Conservation (phyloP, 805 yeast species). For the Yamadazyma laniorum region DNA sequence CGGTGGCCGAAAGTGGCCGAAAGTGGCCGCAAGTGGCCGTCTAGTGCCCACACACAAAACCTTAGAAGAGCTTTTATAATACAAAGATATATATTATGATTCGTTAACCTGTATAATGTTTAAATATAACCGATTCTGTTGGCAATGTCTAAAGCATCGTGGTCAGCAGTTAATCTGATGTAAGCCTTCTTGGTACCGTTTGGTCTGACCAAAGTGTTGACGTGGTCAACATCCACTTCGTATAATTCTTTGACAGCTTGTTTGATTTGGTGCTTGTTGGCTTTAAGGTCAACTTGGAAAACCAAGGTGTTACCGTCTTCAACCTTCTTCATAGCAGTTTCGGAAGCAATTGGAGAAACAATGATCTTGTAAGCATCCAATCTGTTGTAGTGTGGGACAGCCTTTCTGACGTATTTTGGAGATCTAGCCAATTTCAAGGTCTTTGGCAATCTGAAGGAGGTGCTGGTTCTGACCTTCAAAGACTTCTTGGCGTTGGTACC, state of each 20-base stretch:
- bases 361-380: slow-evolving; percentile 93
- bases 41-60: too few relatives aligned
- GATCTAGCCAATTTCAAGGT: slow-evolving; percentile 90
- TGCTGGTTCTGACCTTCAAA: slow-evolving; percentile 88
- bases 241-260: slow-evolving; percentile 97
- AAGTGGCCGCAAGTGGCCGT: too few relatives aligned
- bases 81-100: slow-evolving; percentile 14
- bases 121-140: slow-evolving; percentile 99
- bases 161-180: slow-evolving; percentile 98
- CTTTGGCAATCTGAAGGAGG: slow-evolving; percentile 97
- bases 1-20: too few relatives aligned
- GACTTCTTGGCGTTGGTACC: slow-evolving; percentile 92
- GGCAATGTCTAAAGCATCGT: slow-evolving; percentile 99
- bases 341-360: slow-evolving; percentile 93
- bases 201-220: slow-evolving; percentile 97
- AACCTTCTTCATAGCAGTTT: slow-evolving; percentile 98
- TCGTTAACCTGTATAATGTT: slow-evolving; percentile 11
- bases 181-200: slow-evolving; percentile 99
- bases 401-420: slow-evolving; percentile 93
- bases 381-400: slow-evolving; percentile 97
- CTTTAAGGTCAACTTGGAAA: slow-evolving; percentile 94
- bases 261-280: slow-evolving; percentile 99
- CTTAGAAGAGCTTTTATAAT: too few relatives aligned
- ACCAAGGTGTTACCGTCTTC: slow-evolving; percentile 99
- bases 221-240: slow-evolving; percentile 90